Evolutionary conservation across 768 basidiomycete genomes (phyloP).

Genomic region (Infundibulicybe gibba): DNA sequence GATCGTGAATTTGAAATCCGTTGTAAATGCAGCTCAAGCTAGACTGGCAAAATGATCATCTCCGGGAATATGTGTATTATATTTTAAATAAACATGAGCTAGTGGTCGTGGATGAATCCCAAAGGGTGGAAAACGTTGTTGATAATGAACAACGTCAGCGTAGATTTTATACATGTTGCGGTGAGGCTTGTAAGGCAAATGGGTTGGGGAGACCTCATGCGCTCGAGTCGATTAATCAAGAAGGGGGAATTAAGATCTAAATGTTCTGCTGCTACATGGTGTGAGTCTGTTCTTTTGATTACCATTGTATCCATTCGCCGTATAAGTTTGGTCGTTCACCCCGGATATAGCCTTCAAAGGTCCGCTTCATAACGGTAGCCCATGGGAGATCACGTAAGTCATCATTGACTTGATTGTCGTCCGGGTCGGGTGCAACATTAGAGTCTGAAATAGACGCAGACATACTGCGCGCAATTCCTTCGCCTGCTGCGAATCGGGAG

Average conservation of each 20-base stretch:
- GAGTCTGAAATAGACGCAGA: conserved; percentile 26
- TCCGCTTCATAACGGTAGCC: conserved; percentile 92
- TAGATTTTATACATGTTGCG: too few relatives aligned
- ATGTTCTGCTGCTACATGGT: neutral
- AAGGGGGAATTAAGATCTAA: neutral
- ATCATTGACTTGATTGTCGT: conserved; percentile 43
- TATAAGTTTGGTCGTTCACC: conserved; percentile 95
- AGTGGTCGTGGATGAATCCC: too few relatives aligned
- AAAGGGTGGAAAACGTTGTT: too few relatives aligned
- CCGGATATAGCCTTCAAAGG: conserved; percentile 89
- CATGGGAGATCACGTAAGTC: conserved; percentile 86
- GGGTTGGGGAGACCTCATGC: neutral
- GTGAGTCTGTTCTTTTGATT: conserved; percentile 3
- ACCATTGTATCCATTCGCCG: conserved; percentile 74
- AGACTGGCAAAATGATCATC: conserved; percentile 12
- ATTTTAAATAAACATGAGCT: too few relatives aligned
- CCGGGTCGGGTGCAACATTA: conserved; percentile 38
- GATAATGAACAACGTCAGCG: too few relatives aligned
- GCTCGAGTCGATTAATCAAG: neutral
- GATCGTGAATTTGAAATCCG: conserved; percentile 66
- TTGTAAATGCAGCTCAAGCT: conserved; percentile 66
- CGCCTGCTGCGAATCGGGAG: conserved; percentile 68
- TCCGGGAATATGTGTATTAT: too few relatives aligned
- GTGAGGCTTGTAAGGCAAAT: too few relatives aligned
- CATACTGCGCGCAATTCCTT: conserved; percentile 56